Evolutionary conservation across 805 yeast genomes (phyloP), one percentile per base, ranked within the genome.

Genomic region (Spathaspora boniae): DNA sequence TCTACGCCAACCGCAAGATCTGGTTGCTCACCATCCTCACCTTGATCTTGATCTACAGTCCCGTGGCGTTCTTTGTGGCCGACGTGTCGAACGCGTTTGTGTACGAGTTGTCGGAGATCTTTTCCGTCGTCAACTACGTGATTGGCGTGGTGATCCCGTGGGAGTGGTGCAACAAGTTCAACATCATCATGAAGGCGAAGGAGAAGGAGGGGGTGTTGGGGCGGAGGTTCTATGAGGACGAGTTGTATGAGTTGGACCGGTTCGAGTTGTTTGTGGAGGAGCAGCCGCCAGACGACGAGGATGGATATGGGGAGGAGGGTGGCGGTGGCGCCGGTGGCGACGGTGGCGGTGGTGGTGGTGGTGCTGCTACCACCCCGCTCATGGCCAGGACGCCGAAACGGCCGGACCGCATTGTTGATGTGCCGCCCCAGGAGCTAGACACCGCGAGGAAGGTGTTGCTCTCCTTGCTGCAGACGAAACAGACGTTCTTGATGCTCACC

Each of bases 161-260:
- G 93, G 94, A 85, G 56, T 86, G 94, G 91, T 72, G 83, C 42
- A 84, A 82, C 50, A 68, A 83, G 43, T 68, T 81, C 37, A 72
- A 73, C 33, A 64, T 72, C 9, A 55, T 81, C 26, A 79, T 78
- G 58, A 74, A 76, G 43, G 62, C 62, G 11, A 70, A 72, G 36
- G 89, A 84, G 47, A 76, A 78, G 28, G 80, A 78, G 40, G 86
- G 91, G 6, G 74, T 85, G 4, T 54, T 86, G 26, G 95, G 95
- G 1, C 63, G 94, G 41, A 78, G 79, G 12, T 74, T 83, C 29
- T 82, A 76, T 51, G 91, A 82, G 43, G 89, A 82, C 37, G 87
- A 80, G 37, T 32, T 65, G 21, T 67, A 62, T 37, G 70, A 63
- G 44, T 51, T 65, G 17, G 72, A 64, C 37, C 48, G 65, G 18